Evolutionary conservation across 1,284 basidiomycete genomes (phyloP).

Genomic region (Puccinia coronata): DNA sequence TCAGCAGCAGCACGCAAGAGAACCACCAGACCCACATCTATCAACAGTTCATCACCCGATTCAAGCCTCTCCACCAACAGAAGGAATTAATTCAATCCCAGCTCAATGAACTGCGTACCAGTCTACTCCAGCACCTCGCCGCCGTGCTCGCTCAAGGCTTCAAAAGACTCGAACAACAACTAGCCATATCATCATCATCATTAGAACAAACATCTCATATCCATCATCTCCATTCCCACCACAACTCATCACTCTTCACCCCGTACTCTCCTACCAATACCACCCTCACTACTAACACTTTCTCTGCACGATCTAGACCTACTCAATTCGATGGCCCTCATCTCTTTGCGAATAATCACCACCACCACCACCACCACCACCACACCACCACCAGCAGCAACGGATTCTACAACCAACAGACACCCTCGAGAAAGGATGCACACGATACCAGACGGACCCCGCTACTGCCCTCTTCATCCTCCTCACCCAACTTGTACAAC

Average conservation of each 20-base stretch:
- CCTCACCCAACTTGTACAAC: background rate
- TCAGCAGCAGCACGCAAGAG: too few species aligned
- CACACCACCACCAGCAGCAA: too few species aligned
- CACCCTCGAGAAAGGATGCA: too few species aligned
- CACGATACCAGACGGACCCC: too few species aligned
- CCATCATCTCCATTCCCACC: too few species aligned
- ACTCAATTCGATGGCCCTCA: constrained; percentile 31
- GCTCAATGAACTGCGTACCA: background rate
- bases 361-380: too few species aligned
- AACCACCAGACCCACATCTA: background rate
- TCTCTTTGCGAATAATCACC: constrained; percentile 30
- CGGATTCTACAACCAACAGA: background rate
- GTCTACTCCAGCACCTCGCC: constrained; percentile 21
- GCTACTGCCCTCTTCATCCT: too few species aligned
- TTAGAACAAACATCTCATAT: too few species aligned
- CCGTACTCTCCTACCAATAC: background rate
- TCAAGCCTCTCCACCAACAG: background rate
- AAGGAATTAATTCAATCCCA: constrained; percentile 26
- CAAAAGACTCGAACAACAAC: constrained; percentile 33
- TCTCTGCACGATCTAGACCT: background rate
- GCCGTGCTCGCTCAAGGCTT: constrained; percentile 13
- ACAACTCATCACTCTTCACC: background rate
- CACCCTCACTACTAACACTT: background rate
- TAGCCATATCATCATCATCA: too few species aligned
- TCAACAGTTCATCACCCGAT: background rate